Percentiles rank a stretch among this genome's conserved stretches.
Conservation (phyloP, 768 basidiomycete genomes). For the Gloeophyllum trabeum region DNA sequence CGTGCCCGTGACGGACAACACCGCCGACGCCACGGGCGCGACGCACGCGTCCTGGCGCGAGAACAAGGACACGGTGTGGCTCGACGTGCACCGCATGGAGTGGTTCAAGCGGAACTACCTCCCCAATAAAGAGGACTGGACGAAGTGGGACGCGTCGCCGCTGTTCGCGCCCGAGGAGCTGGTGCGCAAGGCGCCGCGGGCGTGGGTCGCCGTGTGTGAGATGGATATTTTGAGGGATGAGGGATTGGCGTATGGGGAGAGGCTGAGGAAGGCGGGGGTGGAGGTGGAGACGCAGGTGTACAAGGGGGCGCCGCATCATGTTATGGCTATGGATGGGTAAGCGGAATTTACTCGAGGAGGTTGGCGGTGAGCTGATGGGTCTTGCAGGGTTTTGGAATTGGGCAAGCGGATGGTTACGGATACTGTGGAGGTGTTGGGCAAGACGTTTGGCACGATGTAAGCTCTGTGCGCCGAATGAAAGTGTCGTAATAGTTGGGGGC, state of each 20-base stretch:
- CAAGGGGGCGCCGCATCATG: conserved; percentile 55
- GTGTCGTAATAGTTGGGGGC: too few relatives aligned
- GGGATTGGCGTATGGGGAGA: conserved; percentile 51
- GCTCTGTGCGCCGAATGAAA: not conserved
- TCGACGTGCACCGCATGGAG: conserved; percentile 51
- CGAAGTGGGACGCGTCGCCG: conserved; percentile 61
- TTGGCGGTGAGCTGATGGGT: too few relatives aligned
- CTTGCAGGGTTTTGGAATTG: conserved; percentile 22
- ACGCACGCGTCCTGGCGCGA: conserved; percentile 40
- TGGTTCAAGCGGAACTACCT: conserved; percentile 69
- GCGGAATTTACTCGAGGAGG: conserved; percentile 13
- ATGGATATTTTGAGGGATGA: conserved; percentile 59
- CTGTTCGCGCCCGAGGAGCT: conserved; percentile 52
- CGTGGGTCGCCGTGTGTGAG: conserved; percentile 57
- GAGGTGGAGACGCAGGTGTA: conserved; percentile 45
- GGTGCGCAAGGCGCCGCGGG: conserved; percentile 36
- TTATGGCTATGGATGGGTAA: conserved; percentile 68
- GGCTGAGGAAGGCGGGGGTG: conserved; percentile 39
- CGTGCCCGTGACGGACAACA: conserved; percentile 69
- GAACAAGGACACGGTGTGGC: conserved; percentile 47
- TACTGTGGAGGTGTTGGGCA: conserved; percentile 21
- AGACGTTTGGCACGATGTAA: conserved; percentile 16
- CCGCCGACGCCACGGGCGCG: conserved; percentile 29
- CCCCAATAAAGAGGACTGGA: conserved; percentile 46
- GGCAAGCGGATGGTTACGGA: conserved; percentile 27